phyloP scores from a whole-genome alignment of 1,284 basidiomycete species.

The Prillingera fragicola region DNA sequence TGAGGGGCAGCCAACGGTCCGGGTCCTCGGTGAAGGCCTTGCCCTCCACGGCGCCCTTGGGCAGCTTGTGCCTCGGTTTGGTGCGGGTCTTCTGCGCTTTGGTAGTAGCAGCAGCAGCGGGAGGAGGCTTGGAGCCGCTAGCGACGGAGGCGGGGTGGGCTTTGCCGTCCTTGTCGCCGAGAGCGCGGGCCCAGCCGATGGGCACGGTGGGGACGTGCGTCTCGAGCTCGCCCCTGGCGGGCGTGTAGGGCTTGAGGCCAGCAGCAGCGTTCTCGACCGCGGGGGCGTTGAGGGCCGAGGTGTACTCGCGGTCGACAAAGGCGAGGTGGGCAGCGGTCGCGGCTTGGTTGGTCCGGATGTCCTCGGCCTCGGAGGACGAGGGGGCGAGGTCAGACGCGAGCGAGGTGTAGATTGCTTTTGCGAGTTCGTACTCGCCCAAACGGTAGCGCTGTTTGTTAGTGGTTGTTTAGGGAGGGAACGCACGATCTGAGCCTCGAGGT shows the following conservation, averaged over 20 bases:
- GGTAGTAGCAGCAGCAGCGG: constrained; percentile 5
- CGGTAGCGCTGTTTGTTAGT: constrained; percentile 60
- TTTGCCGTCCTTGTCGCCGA: constrained; percentile 5
- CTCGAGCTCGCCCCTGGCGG: constrained; percentile 33
- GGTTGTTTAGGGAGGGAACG: constrained; percentile 39
- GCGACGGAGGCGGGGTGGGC: neutral
- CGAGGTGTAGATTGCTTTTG: constrained; percentile 70
- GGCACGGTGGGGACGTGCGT: constrained; percentile 36
- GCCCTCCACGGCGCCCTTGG: constrained; percentile 38
- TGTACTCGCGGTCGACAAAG: constrained; percentile 67
- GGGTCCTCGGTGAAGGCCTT: constrained; percentile 42
- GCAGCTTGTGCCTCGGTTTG: constrained; percentile 41
- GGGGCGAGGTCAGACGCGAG: constrained; percentile 56
- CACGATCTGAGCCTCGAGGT: constrained; percentile 80
- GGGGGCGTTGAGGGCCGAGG: constrained; percentile 46
- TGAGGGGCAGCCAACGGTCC: constrained; percentile 46
- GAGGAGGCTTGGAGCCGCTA: no score
- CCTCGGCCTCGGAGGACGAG: constrained; percentile 78
- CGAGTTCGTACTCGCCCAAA: constrained; percentile 63
- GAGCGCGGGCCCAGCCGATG: constrained; percentile 32
- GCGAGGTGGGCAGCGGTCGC: constrained; percentile 72
- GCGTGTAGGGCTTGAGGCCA: constrained; percentile 13
- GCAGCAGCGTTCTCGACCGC: constrained; percentile 14
- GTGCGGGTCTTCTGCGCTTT: constrained; percentile 13
- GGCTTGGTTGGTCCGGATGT: constrained; percentile 73